These are phyloP conservation scores for Bombardia bombarda DNA, from an alignment of 495 filamentous ascomycete genomes.

Conservation along the genomic window DNA sequence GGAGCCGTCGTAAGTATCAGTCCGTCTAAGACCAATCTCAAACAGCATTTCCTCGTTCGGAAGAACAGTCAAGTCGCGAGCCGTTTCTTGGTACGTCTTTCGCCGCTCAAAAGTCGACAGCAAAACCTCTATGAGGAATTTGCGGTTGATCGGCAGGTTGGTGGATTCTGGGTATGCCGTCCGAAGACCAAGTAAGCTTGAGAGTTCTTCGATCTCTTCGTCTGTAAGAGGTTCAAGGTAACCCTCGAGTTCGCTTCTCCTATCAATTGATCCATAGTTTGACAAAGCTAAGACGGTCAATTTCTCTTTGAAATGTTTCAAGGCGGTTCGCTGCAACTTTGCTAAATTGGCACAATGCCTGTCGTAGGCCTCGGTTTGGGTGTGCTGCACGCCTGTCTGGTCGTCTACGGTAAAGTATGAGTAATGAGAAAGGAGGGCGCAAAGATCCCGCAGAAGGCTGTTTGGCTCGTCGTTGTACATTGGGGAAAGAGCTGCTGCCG, in stretches of 20 bases:
- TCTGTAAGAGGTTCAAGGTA: conserved; percentile 68
- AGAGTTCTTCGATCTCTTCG: conserved; percentile 62
- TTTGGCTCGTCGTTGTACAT: conserved; percentile 67
- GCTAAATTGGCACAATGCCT: conserved; percentile 68
- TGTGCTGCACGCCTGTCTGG: conserved; percentile 71
- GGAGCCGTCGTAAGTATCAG: conserved; percentile 84
- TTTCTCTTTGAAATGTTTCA: conserved; percentile 84
- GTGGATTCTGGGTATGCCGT: conserved; percentile 69
- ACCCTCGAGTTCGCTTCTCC: conserved; percentile 67
- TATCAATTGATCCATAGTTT: conserved; percentile 83
- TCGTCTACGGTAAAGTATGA: conserved; percentile 86
- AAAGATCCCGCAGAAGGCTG: conserved; percentile 74
- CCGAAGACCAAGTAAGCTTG: conserved; percentile 64
- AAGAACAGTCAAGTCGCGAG: conserved; percentile 60
- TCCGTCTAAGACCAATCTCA: conserved; percentile 71
- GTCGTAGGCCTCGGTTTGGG: conserved; percentile 65
- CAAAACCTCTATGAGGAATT: conserved; percentile 68
- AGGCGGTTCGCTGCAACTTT: conserved; percentile 68
- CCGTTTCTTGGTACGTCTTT: conserved; percentile 74
- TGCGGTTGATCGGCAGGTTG: conserved; percentile 51
- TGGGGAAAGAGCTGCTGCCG: conserved; percentile 72
- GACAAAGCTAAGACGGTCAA: conserved; percentile 83
- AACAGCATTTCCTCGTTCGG: conserved; percentile 86
- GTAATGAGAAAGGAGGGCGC: conserved; percentile 73
- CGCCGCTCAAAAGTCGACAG: conserved; percentile 70